phyloP scores from a whole-genome alignment of 1,139 yeast genomes.

The Keqinozyma sinolaborantium region DNA sequence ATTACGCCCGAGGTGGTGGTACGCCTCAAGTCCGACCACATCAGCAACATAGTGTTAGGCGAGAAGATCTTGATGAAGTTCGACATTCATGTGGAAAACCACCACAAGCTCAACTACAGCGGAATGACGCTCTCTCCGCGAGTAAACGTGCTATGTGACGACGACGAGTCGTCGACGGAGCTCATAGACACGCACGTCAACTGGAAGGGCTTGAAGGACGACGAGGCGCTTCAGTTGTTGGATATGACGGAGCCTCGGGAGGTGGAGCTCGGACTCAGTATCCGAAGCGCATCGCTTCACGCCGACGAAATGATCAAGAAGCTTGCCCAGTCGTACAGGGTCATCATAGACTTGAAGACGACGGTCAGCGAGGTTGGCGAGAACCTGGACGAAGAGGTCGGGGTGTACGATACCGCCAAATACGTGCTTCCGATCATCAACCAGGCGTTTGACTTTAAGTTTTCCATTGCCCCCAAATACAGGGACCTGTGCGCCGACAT shows the following conservation, averaged over 20 bases:
- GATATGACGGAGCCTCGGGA: slow-evolving; percentile 7
- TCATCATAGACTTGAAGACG: slow-evolving; percentile 22
- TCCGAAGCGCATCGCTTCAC: slow-evolving; percentile 17
- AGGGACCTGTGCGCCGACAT: slow-evolving; percentile 25
- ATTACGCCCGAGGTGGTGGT: slow-evolving; percentile 18
- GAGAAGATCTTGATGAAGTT: slow-evolving; percentile 24
- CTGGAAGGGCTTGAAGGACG: slow-evolving; percentile 42
- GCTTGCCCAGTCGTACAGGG: slow-evolving; percentile 7
- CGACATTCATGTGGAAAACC: slow-evolving; percentile 15
- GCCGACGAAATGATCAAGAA: slow-evolving; percentile 8
- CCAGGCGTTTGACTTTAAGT: slow-evolving; percentile 32
- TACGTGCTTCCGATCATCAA: slow-evolving; percentile 27
- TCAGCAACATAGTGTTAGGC: slow-evolving; percentile 20
- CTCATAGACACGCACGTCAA: slow-evolving; percentile 21
- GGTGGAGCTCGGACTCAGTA: slow-evolving; percentile 16
- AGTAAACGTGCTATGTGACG: slow-evolving; percentile 14
- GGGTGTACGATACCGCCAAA: slow-evolving; percentile 27
- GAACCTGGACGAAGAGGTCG: slow-evolving; percentile 9
- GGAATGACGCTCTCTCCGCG: slow-evolving; percentile 19
- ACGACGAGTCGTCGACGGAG: slow-evolving; percentile 10
- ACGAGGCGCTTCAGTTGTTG: slow-evolving; percentile 26
- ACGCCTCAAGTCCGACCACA: slow-evolving; percentile 4
- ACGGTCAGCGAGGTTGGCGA: slow-evolving; percentile 18
- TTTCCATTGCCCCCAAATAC: slow-evolving; percentile 36
- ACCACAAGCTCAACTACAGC: slow-evolving; percentile 16